phyloP scores from a whole-genome alignment of 305 asterid genomes.

The Rubia tinctorum region DNA sequence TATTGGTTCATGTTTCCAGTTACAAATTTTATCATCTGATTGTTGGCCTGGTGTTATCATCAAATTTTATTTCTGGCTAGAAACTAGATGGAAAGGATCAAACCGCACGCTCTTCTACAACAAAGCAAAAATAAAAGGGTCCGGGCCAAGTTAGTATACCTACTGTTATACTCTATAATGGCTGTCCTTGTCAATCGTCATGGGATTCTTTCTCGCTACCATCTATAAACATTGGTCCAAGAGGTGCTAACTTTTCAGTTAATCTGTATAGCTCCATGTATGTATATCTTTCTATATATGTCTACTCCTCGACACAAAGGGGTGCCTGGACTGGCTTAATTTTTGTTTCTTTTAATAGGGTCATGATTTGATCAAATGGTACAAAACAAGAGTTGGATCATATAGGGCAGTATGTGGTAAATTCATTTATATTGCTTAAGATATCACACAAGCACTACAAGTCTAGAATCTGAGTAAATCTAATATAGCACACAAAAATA shows the following conservation, averaged over 20 bases:
- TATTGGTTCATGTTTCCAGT: not conserved
- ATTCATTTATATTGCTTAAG: no score
- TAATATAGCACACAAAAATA: no score
- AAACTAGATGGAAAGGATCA: conserved; percentile 82
- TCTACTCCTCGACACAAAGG: no score
- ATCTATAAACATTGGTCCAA: conserved; percentile 67
- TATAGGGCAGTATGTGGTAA: no score
- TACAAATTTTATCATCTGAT: not conserved
- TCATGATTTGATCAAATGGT: no score
- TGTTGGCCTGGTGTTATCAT: not conserved
- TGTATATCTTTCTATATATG: no score
- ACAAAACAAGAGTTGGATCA: no score
- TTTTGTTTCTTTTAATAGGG: no score
- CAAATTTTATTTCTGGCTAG: not conserved
- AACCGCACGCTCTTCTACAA: conserved; percentile 89
- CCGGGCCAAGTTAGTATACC: conserved; percentile 48
- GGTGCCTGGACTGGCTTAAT: no score
- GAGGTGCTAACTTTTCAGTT: conserved; percentile 30
- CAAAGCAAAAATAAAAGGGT: conserved; percentile 94
- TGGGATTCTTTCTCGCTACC: conserved; percentile 53
- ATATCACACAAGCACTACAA: no score
- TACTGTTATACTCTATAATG: conserved; percentile 24
- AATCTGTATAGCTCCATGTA: not conserved
- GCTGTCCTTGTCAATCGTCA: conserved; percentile 29
- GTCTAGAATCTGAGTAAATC: no score